Base-by-base conservation (phyloP, 2,329 filamentous ascomycete species). In the Clarireedia hainanense region DNA sequence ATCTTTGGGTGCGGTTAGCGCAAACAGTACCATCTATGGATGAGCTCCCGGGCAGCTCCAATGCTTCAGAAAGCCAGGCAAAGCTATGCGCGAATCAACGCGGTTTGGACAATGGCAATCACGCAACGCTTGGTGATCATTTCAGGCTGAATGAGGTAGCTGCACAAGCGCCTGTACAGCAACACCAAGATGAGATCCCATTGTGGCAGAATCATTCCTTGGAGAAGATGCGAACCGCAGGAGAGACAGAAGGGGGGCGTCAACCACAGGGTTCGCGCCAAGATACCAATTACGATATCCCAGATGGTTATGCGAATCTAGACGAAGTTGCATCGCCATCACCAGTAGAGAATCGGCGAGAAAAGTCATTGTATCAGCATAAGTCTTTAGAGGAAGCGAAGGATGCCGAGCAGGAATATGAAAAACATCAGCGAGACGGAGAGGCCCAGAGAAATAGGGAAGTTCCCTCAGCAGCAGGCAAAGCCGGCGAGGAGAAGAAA, bases 311-410 rank as follows among this genome's bases (percentile, higher is more conserved):
- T 57, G 68, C 61, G 43, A 74, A 76, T 58, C 65, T 78, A 24
- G 70, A 73, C 56, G 78, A 79, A 62, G 58, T 73, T 4, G 68
- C 67, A 0, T 70, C 66, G 2, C 72, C 74, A 14, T 68, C 73
- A 36, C 75, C 76, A 2, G 69, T 79, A 2, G 70, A 76, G 55
- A 75, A 75, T 60, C 71, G 65, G 23, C 68, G 69, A 43, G 72
- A 74, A 57, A 68, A 60, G 50, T 61, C 58, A 23, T 59, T 68
- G 47, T 75, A 72, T 61, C 67, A 59, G 23, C 70, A 72, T 65
- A 69, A 67, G 51, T 74, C 68, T 23, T 68, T 75, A 30, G 75
- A 79, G 57, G 67, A 73, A 20, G 59, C 30, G 5, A 62, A 55
- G 45, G 54, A 27, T 17, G 43, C 54, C 37, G 61, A 65, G 42